Evolutionary conservation across 2,329 filamentous ascomycete species (phyloP).

Genomic region (Fusarium algeriense): DNA sequence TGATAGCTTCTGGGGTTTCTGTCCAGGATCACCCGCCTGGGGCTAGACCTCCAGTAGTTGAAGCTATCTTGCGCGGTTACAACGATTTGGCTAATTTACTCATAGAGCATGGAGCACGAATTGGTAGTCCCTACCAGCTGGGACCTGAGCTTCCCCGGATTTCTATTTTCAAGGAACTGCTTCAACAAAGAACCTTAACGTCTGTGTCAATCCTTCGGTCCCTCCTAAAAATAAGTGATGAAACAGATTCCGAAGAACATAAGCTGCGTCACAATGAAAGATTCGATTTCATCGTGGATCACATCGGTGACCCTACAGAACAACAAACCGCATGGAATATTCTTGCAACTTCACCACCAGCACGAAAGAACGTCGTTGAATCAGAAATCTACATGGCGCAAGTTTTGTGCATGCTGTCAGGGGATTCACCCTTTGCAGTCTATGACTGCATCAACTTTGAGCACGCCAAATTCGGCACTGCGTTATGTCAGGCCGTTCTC

Average conservation of each 20-base stretch:
- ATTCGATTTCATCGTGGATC: not conserved
- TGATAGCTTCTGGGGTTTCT: not conserved
- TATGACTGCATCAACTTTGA: not conserved
- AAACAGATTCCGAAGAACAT: fast-evolving
- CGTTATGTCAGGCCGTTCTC: not conserved
- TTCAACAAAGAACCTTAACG: not conserved
- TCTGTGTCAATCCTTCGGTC: not conserved
- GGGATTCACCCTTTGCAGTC: not conserved
- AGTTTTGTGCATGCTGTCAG: not conserved
- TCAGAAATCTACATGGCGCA: not conserved
- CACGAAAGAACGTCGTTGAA: not conserved
- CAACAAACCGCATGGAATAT: not conserved
- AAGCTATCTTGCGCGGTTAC: not conserved
- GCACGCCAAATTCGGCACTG: not conserved
- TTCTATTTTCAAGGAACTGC: not conserved
- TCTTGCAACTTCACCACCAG: not conserved
- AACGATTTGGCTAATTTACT: not conserved
- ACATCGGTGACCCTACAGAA: not conserved
- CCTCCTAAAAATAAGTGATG: fast-evolving
- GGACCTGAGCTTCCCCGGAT: fast-evolving
- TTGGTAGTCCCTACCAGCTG: not conserved
- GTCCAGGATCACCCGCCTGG: not conserved
- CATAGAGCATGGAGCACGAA: not conserved
- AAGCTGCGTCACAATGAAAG: not conserved
- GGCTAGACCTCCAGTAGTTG: not conserved